These are phyloP conservation scores for Barnettozyma californica DNA, from an alignment of 805 yeast species.

Conservation along the genomic window DNA sequence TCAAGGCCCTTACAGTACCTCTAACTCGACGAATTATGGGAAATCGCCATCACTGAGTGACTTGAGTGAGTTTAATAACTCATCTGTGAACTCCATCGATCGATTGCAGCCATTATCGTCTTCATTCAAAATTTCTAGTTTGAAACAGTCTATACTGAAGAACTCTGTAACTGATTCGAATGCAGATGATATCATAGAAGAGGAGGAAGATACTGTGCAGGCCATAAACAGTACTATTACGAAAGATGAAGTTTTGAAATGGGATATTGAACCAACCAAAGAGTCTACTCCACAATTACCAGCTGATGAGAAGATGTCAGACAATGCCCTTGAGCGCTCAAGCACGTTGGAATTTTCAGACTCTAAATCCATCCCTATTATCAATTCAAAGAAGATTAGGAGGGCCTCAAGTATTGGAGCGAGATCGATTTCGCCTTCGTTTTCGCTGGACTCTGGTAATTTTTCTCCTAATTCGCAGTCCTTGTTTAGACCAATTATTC, in stretches of 20 bases:
- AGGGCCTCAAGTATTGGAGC: slow-evolving; percentile 12
- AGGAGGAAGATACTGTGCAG: slow-evolving; percentile 16
- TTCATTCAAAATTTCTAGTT: slow-evolving; percentile 14
- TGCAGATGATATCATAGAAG: slow-evolving; percentile 14
- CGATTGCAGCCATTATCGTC: slow-evolving; percentile 10
- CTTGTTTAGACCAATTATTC: slow-evolving; percentile 8
- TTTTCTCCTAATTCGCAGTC: slow-evolving; percentile 18
- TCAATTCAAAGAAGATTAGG: slow-evolving; percentile 1
- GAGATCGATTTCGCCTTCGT: slow-evolving; percentile 21
- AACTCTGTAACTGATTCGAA: neutral
- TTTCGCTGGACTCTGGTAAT: slow-evolving; percentile 16
- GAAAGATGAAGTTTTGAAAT: slow-evolving; percentile 18
- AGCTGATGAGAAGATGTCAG: neutral
- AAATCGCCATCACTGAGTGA: slow-evolving; percentile 26
- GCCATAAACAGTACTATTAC: slow-evolving; percentile 6
- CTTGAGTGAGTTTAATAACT: slow-evolving; percentile 21
- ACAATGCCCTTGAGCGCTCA: slow-evolving; percentile 13
- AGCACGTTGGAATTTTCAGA: slow-evolving; percentile 18
- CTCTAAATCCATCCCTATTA: slow-evolving; percentile 16
- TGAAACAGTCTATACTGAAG: slow-evolving; percentile 14
- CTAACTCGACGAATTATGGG: slow-evolving; percentile 25
- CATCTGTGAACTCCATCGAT: slow-evolving; percentile 10
- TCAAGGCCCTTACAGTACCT: slow-evolving; percentile 23
- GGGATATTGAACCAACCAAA: slow-evolving; percentile 12
- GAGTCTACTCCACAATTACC: neutral